A percentile compares a stretch with the other conserved stretches of the same genome.
Evolutionary conservation across 208 protist species (phyloP).

Genomic region (Acanthamoeba lenticulata): DNA sequence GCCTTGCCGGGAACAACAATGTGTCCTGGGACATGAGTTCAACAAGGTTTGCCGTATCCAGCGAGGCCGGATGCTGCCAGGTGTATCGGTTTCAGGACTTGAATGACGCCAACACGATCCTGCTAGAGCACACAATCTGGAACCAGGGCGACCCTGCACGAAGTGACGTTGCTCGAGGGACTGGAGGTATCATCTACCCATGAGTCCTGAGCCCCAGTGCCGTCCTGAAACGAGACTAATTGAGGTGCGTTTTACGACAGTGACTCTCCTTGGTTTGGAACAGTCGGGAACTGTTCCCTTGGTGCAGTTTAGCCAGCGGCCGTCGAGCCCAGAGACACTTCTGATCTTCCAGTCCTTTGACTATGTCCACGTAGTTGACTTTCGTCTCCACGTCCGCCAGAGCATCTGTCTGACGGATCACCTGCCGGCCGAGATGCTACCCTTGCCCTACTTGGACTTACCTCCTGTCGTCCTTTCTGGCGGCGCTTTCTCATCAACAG

Average conservation of each 20-base stretch:
- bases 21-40: not conserved
- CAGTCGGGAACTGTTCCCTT: not conserved
- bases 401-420: not conserved
- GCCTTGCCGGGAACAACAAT: not conserved
- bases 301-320: not conserved
- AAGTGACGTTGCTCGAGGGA: not conserved
- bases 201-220: no score
- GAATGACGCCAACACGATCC: not conserved
- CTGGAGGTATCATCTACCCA: not conserved
- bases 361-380: not conserved
- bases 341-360: not conserved
- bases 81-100: not conserved
- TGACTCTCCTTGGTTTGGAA: not conserved
- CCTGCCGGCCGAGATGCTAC: not conserved
- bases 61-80: constrained; percentile 3
- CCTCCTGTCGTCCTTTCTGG: not conserved
- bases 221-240: no score
- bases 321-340: not conserved
- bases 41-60: not conserved
- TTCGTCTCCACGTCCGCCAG: not conserved
- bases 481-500: not conserved
- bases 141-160: not conserved
- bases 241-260: no score
- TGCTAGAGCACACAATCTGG: not conserved
- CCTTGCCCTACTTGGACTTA: not conserved